Evolutionary conservation across 371 early-diverging fungal genomes (phyloP), one percentile per base, ranked within the genome.

Genomic region (Actinomortierella ambigua): DNA sequence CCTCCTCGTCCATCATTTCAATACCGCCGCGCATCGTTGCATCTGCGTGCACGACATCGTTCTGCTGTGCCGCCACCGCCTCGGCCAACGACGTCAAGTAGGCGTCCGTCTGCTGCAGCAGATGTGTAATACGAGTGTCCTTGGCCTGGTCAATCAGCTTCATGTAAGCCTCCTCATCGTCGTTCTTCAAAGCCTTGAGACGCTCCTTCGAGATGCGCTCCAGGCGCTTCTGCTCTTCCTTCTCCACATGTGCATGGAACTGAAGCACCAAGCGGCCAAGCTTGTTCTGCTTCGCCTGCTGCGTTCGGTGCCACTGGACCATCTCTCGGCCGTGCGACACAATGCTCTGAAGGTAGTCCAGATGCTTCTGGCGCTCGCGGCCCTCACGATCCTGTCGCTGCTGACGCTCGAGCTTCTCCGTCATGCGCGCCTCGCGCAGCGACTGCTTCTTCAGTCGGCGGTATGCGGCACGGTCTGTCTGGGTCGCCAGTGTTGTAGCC

Each of bases 141-240:
- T 98, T 98, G 26, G 92, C 90, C 78, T 95, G 82, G 75, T 95
- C 95, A 58, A 98, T 85, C 50, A 98, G 87, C 68, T 93, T 90
- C 68, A 96, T 77, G 76, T 98, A 97, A 1, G 94, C 96, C 58
- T 93, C 95, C 78, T 98, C 98, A 80, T 97, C 95, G 81, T 95
- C 93, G 55, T 89, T 84, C 75, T 92, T 90, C 61, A 97, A 82
- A n/a, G 97, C 96, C 61, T 90, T 84, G 50, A 98, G 80, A 92
- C 97, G 96, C 75, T 98, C 97, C 78, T 92, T 93, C 6, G 91
- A 86, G 14, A 92, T 59, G 39, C 90, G 86, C 71, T 93, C 92
- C 17, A 83, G 68, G 54, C 94, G 87, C 76, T 90, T 87, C 73
- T 92, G 91, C 69, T 96, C 97, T 67, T 97, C 97, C 73, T 93